Evolutionary conservation across 2,329 filamentous ascomycete species (phyloP).

Genomic region (Apiospora arundinis): DNA sequence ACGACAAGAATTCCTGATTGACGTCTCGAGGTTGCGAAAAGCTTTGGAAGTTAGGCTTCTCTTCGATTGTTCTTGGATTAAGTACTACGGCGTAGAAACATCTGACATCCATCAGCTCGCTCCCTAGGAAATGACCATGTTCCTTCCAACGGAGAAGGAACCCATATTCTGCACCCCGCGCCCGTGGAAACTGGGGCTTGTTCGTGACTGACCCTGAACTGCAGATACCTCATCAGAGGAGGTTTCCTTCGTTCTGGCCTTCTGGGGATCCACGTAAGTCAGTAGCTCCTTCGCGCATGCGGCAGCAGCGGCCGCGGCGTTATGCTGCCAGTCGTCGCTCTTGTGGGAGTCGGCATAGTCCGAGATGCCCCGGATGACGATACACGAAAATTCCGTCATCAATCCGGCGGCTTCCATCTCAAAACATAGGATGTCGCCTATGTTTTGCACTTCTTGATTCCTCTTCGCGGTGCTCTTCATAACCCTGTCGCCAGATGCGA

Average conservation of each 20-base stretch:
- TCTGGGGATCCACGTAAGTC: not conserved
- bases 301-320: slow-evolving; percentile 34
- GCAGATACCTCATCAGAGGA: too few species aligned
- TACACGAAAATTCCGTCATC: slow-evolving; percentile 37
- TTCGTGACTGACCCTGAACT: too few species aligned
- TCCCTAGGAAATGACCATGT: too few species aligned
- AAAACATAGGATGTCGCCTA: slow-evolving; percentile 26
- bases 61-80: too few species aligned
- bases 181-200: too few species aligned
- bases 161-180: too few species aligned
- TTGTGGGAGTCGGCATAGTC: slow-evolving; percentile 40
- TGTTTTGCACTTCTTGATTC: slow-evolving; percentile 8
- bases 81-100: too few species aligned
- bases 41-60: too few species aligned
- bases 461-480: slow-evolving; percentile 26
- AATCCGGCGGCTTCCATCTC: slow-evolving; percentile 36
- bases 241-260: not conserved
- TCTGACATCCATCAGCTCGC: too few species aligned
- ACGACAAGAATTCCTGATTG: too few species aligned
- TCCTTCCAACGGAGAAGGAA: too few species aligned
- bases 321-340: slow-evolving; percentile 33
- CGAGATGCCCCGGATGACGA: slow-evolving; percentile 41
- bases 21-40: too few species aligned
- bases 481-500: slow-evolving; percentile 29
- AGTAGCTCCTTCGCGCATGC: slow-evolving; percentile 35